phyloP scores from a whole-genome alignment of 805 yeast genomes.

The Metschnikowia chrysomelidarum region DNA sequence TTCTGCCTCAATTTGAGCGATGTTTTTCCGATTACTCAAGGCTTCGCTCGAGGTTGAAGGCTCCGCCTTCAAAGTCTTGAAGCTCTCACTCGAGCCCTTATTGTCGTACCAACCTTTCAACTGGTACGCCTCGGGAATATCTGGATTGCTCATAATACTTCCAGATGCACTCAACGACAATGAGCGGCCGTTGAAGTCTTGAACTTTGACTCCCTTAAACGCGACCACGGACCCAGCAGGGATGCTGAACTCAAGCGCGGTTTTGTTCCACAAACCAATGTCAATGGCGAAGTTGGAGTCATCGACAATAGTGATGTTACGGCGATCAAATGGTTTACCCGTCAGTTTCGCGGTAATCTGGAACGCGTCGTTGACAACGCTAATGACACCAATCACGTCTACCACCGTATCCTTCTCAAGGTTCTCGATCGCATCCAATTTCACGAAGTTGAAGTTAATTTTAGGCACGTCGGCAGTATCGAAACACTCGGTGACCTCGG shows the following conservation, averaged over 20 bases:
- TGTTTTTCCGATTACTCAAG: slow-evolving; percentile 59
- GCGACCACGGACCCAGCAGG: slow-evolving; percentile 86
- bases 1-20: slow-evolving; percentile 62
- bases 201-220: slow-evolving; percentile 83
- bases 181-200: slow-evolving; percentile 84
- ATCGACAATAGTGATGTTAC: slow-evolving; percentile 86
- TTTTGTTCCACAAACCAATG: slow-evolving; percentile 88
- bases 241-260: slow-evolving; percentile 72
- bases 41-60: slow-evolving; percentile 27
- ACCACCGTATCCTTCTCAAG: slow-evolving; percentile 69
- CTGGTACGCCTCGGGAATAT: slow-evolving; percentile 79
- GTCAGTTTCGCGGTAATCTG: slow-evolving; percentile 84
- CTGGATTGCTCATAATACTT: slow-evolving; percentile 77
- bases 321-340: slow-evolving; percentile 88
- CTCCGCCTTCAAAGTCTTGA: slow-evolving; percentile 61
- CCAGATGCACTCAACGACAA: slow-evolving; percentile 80
- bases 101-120: slow-evolving; percentile 95
- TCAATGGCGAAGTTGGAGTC: slow-evolving; percentile 71
- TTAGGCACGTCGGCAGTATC: slow-evolving; percentile 70
- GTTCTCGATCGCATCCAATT: slow-evolving; percentile 62
- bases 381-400: slow-evolving; percentile 86
- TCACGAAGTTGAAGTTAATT: slow-evolving; percentile 71
- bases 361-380: slow-evolving; percentile 68
- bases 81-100: slow-evolving; percentile 62
- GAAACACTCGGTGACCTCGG: slow-evolving; percentile 66